phyloP scores from a whole-genome alignment of 192 early-diverging fungal species.

The Backusella australiensis region DNA sequence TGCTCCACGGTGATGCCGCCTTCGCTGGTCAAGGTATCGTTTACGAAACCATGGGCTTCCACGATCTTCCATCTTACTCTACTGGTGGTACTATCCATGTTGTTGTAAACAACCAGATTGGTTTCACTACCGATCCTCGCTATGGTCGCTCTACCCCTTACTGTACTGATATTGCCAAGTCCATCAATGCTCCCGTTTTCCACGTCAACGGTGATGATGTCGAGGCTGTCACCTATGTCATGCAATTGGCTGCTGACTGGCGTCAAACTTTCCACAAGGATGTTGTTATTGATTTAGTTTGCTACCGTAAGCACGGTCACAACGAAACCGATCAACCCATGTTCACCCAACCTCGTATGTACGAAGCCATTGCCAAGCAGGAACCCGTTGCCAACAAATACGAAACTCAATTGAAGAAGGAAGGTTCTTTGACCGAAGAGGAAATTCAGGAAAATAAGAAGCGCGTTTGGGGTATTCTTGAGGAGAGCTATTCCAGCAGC shows the following conservation, averaged over 20 bases:
- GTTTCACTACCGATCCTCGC: slow-evolving; percentile 98
- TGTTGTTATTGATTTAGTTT: slow-evolving; percentile 95
- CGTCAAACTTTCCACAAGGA: slow-evolving; percentile 94
- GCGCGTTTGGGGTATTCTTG: slow-evolving; percentile 88
- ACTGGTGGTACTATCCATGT: slow-evolving; percentile 98
- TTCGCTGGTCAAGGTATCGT: slow-evolving; percentile 98
- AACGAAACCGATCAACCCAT: slow-evolving; percentile 99
- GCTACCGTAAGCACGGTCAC: slow-evolving; percentile 98
- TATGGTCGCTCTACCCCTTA: slow-evolving; percentile 94
- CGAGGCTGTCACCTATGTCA: slow-evolving; percentile 94
- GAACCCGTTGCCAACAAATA: slow-evolving; percentile 83
- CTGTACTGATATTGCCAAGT: slow-evolving; percentile 97
- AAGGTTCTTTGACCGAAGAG: slow-evolving; percentile 78
- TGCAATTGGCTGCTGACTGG: slow-evolving; percentile 95
- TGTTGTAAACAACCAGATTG: slow-evolving; percentile 99
- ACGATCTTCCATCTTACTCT: slow-evolving; percentile 91
- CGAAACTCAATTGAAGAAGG: slow-evolving; percentile 75
- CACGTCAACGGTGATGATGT: slow-evolving; percentile 99
- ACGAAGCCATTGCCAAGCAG: slow-evolving; percentile 86
- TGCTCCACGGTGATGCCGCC: slow-evolving; percentile 97
- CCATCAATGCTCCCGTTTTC: slow-evolving; percentile 94
- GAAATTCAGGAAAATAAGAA: slow-evolving; percentile 89
- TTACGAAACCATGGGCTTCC: slow-evolving; percentile 96
- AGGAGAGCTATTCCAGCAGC: slow-evolving; percentile 88
- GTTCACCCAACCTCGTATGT: slow-evolving; percentile 99